Base-by-base conservation (phyloP, 148 eudicot genomes). In the Fallopia convolvulus region DNA sequence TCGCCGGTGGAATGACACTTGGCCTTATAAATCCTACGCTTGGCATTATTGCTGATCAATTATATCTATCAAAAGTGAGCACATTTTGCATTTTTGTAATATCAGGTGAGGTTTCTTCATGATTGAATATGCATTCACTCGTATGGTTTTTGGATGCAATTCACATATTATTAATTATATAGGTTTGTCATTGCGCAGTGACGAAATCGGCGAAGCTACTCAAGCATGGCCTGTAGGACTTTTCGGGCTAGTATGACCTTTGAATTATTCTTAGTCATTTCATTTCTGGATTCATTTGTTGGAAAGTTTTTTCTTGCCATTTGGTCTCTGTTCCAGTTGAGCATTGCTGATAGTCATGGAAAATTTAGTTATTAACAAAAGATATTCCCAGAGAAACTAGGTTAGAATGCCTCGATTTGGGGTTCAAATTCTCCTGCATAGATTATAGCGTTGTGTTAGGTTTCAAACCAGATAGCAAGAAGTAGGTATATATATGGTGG, bases 171-270 rank as follows among this genome's bases (percentile, higher is more conserved):
- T 66, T 75, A 4, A 20, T 83, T 11, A 46, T 80, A n/a, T 83
- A 93, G 98, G 98, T 74, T 86, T 94, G 86, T 92, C 97, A 18
- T 85, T 94, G 83, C 91, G 92, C 52, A 90, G 92, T 87, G 88
- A 94, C 71, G 97, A 90, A 78, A 88, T 94, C 72, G 94, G 92
- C 78, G 93, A 89, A 75, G 95, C 97, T 74, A 80, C 79, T 75
- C 92, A 90, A 82, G 98, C 98, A 52, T 94, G 98, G 98, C 97
- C 90, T 74, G 95, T 90, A 76, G 97, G 93, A 75, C 58, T 90
- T 32, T 90, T 89, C 74, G 98, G 98, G 82, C 86, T 94, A 76
- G 98, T 94, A 89, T 81, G 87, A 81, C 70, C 76, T 77, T 82
- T 40, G 46, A 61, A 8, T 58, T 20, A n/a, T 63, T 70, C 20